phyloP scores from a whole-genome alignment of 495 filamentous ascomycete genomes.

The Collariella sp. region DNA sequence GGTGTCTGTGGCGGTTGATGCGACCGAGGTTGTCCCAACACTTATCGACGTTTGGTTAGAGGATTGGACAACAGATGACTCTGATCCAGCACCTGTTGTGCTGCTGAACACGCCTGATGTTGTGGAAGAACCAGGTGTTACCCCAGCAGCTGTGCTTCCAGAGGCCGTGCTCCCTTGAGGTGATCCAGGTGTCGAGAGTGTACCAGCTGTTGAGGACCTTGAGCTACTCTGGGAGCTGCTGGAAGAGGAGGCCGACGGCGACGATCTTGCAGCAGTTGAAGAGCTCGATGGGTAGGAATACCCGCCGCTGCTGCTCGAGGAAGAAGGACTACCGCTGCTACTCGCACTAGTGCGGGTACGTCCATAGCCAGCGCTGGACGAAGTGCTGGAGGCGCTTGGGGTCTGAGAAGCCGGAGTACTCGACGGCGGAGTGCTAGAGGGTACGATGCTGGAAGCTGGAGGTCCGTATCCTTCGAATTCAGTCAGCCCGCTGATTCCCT shows the following conservation, averaged over 20 bases:
- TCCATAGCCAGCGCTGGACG: background rate
- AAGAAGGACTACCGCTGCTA: background rate
- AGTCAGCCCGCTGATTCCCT: background rate
- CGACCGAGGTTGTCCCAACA: background rate
- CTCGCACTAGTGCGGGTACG: background rate
- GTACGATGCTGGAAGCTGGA: background rate
- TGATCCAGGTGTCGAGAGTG: background rate
- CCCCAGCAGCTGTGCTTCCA: background rate
- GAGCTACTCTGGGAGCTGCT: background rate
- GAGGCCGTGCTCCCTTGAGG: background rate
- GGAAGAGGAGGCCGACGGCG: background rate
- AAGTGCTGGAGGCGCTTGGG: background rate
- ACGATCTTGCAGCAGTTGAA: background rate
- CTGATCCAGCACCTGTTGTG: background rate
- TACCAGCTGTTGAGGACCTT: background rate
- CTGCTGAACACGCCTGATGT: background rate
- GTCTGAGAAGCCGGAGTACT: background rate
- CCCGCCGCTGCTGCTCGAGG: background rate
- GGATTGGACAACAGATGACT: background rate
- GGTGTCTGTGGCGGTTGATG: background rate
- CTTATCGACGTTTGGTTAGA: background rate
- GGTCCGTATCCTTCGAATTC: conserved; percentile 3
- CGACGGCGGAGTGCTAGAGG: background rate
- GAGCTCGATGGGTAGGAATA: background rate
- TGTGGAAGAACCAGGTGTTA: conserved; percentile 20